These are phyloP conservation scores for Diplodia seriata DNA, from an alignment of 2,329 filamentous ascomycete genomes.

Conservation along the genomic window DNA sequence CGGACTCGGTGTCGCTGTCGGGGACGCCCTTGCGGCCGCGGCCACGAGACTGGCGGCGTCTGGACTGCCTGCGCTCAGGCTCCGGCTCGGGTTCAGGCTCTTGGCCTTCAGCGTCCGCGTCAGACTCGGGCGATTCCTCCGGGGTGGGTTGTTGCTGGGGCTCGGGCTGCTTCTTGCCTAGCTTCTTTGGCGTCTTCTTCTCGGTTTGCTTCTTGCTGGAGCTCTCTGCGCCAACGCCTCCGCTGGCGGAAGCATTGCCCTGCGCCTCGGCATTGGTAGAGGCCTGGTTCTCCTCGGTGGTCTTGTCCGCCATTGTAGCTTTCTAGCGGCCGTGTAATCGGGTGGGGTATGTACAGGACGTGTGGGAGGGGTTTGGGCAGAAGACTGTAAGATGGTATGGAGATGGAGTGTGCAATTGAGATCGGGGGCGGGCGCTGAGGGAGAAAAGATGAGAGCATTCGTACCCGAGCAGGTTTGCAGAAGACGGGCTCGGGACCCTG, in stretches of 20 bases:
- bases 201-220: constrained; percentile 50
- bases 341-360: constrained; percentile 19
- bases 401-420: background rate
- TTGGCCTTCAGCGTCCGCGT: constrained; percentile 54
- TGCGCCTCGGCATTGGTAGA: constrained; percentile 38
- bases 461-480: constrained; percentile 31
- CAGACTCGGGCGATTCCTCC: constrained; percentile 46
- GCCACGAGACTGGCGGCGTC: constrained; percentile 58
- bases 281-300: constrained; percentile 37
- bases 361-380: background rate
- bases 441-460: constrained; percentile 28
- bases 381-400: background rate
- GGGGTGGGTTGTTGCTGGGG: constrained; percentile 57
- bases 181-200: constrained; percentile 59
- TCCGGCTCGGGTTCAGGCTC: constrained; percentile 54
- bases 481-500: constrained; percentile 24
- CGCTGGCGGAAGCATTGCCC: constrained; percentile 39
- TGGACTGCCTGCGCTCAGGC: constrained; percentile 52
- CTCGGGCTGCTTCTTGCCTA: constrained; percentile 53
- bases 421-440: constrained; percentile 17
- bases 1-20: constrained; percentile 61
- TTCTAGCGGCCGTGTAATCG: constrained; percentile 2
- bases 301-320: constrained; percentile 36
- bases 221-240: constrained; percentile 33
- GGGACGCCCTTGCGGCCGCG: constrained; percentile 53